Evolutionary conservation across 768 basidiomycete species (phyloP).

Genomic region (Podaxis sp.): DNA sequence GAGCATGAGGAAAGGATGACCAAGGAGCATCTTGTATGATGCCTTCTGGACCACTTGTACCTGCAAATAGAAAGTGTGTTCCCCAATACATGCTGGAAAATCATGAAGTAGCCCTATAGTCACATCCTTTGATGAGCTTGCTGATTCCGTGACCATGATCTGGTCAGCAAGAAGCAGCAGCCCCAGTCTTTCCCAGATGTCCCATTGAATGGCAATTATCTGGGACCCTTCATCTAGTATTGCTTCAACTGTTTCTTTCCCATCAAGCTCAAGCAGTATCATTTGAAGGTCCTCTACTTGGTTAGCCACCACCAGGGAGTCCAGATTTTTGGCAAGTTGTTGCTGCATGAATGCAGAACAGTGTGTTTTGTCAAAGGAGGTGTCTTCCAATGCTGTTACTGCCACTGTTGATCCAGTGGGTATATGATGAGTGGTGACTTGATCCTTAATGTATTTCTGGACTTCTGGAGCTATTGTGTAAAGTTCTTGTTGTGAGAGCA

Average conservation of each 20-base stretch:
- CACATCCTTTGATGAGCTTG: conserved; percentile 11
- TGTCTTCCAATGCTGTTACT: too few relatives aligned
- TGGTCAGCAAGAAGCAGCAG: conserved; percentile 16
- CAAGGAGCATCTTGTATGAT: conserved; percentile 17
- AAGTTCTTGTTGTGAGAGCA: too few relatives aligned
- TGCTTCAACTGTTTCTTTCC: conserved; percentile 10
- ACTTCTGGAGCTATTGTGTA: too few relatives aligned
- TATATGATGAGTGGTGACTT: too few relatives aligned
- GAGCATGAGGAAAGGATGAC: conserved; percentile 12
- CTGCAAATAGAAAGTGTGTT: conserved; percentile 20
- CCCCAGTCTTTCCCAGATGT: conserved; percentile 20
- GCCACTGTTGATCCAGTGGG: too few relatives aligned
- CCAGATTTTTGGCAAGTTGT: too few relatives aligned
- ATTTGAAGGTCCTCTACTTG: conserved; percentile 16
- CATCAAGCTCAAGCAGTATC: conserved; percentile 13
- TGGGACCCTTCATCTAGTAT: conserved; percentile 21
- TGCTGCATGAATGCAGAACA: too few relatives aligned
- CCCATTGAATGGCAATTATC: conserved; percentile 12
- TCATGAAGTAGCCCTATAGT: conserved; percentile 21
- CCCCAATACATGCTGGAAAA: conserved; percentile 18
- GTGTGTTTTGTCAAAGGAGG: too few relatives aligned
- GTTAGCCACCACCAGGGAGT: conserved; percentile 12
- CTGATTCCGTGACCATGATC: conserved; percentile 21
- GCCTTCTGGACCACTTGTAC: conserved; percentile 22
- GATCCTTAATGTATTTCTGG: too few relatives aligned